Evolutionary conservation across 495 filamentous ascomycete genomes (phyloP), one percentile per base, ranked within the genome.

Genomic region (Penicillium canariense): DNA sequence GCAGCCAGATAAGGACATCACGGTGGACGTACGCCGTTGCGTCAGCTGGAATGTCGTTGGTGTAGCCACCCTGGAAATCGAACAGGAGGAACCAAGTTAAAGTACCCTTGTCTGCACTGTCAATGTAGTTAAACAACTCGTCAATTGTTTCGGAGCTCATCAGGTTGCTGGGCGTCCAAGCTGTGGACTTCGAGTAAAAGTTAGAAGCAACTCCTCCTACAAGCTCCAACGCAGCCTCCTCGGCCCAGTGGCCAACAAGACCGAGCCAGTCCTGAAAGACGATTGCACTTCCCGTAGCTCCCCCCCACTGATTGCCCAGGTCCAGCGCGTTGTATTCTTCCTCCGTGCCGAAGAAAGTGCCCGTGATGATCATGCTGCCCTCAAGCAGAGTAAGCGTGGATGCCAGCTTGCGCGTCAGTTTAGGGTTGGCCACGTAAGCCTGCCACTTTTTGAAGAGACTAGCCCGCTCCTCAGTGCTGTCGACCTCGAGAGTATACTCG

Each of bases 251-350:
- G 0, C 68, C 67, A 5, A 84, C 61, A 20, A 77, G 66, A 9
- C 69, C 79, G 20, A 83, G 71, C 80, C 81, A 85, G 63, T 79
- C 75, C 36, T 79, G 70, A 26, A 82, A 48, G 7, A 75, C 72
- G 2, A 90, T 73, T 25, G 85, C 87, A 11, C 85, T 74, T 31
- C 80, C 70, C 0, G 81, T 84, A 42, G 81, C 75, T 14, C 79
- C 68, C 53, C 78, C 84, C 27, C 90, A 68, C 44, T 60, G 75
- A 20, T 74, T 55, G 1, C 81, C 81, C 8, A 90, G 67, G 60
- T 86, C 77, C 5, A 60, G 49, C 2, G 34, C 48, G 6, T 75
- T 60, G 56, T 66, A 80, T 27, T 77, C 77, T 0, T 57, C 59
- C 35, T 66, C 48, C 14, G 67, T 60, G n/a, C 76, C 76, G 50